These are phyloP conservation scores for Endothia cerciana DNA, from an alignment of 2,329 filamentous ascomycete genomes.

Conservation along the genomic window DNA sequence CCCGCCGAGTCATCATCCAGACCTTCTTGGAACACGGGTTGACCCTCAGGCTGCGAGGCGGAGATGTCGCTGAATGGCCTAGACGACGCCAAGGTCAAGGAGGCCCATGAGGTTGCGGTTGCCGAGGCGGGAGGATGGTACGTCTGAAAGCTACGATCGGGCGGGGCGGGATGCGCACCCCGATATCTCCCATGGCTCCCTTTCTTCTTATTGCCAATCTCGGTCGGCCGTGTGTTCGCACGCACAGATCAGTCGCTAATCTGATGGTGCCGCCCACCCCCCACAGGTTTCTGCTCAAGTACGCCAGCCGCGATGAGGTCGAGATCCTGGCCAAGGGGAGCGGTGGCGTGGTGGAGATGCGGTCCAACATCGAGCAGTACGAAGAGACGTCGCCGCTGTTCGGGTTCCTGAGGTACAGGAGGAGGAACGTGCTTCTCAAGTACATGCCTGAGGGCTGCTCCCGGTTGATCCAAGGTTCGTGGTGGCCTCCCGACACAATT, in stretches of 20 bases:
- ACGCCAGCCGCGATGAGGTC: constrained; percentile 85
- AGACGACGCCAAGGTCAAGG: constrained; percentile 77
- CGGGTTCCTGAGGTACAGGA: constrained; percentile 86
- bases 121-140: constrained; percentile 94
- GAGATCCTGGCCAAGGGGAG: constrained; percentile 76
- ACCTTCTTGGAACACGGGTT: neutral
- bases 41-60: constrained; percentile 15
- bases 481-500: neutral
- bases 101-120: constrained; percentile 80
- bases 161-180: constrained; percentile 14
- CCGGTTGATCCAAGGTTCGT: constrained; percentile 85
- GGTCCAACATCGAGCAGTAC: constrained; percentile 76
- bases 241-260: constrained; percentile 22
- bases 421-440: constrained; percentile 89
- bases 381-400: constrained; percentile 87
- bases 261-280: neutral
- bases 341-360: constrained; percentile 83
- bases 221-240: constrained; percentile 7
- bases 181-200: neutral
- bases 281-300: constrained; percentile 90
- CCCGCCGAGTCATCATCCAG: neutral
- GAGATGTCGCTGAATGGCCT: constrained; percentile 95
- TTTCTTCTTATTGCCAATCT: constrained; percentile 4
- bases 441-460: constrained; percentile 92
- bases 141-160: constrained; percentile 41